A percentile compares a stretch with the other conserved stretches of the same genome.
Conservation (phyloP, 1,139 yeast genomes). For the Debaryomyces sp. region DNA sequence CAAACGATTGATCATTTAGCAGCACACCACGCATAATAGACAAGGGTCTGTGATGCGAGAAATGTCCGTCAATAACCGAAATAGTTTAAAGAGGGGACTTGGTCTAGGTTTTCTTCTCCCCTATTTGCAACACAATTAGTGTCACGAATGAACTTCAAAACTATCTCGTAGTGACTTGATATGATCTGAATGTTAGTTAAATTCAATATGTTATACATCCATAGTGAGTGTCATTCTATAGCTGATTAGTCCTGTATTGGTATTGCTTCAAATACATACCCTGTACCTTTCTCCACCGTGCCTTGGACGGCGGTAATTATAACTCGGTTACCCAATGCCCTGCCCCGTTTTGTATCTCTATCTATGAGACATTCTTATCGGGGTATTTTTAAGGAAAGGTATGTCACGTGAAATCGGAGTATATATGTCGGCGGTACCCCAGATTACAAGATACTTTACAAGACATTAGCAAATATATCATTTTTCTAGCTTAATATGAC, state of each 20-base stretch:
- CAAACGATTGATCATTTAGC: too few relatives aligned
- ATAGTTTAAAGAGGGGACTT: neutral
- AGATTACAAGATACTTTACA: neutral
- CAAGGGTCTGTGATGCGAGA: neutral
- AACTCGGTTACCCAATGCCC: neutral
- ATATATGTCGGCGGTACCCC: neutral
- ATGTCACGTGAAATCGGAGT: neutral
- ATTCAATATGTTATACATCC: too few relatives aligned
- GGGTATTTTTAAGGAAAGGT: neutral
- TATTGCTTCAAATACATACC: too few relatives aligned
- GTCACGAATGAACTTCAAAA: neutral
- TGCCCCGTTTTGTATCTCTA: neutral
- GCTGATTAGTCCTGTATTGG: too few relatives aligned
- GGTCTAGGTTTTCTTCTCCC: neutral
- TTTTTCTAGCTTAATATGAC: neutral
- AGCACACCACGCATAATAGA: too few relatives aligned
- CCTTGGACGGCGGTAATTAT: neutral
- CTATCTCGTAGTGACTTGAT: too few relatives aligned
- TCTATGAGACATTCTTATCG: neutral
- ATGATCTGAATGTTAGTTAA: too few relatives aligned
- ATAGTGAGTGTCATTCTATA: too few relatives aligned
- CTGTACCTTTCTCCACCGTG: neutral
- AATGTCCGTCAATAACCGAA: neutral
- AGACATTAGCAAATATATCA: conserved; percentile 27
- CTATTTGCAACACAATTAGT: too few relatives aligned